phyloP scores from a whole-genome alignment of 495 filamentous ascomycete species.

The Xylaria bambusicola region DNA sequence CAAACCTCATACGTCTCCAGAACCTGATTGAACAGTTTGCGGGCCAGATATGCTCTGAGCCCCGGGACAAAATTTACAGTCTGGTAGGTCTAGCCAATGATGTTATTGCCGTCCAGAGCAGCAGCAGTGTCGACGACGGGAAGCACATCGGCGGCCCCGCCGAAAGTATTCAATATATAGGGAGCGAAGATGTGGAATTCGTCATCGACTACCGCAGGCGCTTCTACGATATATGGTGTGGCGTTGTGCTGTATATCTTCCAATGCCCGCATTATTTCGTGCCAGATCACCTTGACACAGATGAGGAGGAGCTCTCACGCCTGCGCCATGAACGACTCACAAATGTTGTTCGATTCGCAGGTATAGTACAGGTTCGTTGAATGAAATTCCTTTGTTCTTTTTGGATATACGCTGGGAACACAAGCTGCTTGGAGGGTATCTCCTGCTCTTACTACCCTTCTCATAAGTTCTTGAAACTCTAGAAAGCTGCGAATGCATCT shows the following conservation, averaged over 20 bases:
- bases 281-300: background rate
- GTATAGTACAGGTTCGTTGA: conserved; percentile 8
- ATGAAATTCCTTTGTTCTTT: no score
- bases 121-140: background rate
- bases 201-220: conserved; percentile 21
- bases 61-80: conserved; percentile 23
- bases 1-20: conserved; percentile 20
- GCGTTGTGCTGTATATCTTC: conserved; percentile 15
- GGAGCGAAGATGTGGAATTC: conserved; percentile 4
- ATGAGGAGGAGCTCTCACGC: background rate
- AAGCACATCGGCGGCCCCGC: background rate
- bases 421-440: no score
- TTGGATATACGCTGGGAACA: no score
- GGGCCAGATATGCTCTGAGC: conserved; percentile 19
- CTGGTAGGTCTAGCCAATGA: conserved; percentile 28
- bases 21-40: conserved; percentile 23
- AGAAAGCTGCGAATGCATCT: no score
- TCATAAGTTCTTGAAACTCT: no score
- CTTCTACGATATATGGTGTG: conserved; percentile 29
- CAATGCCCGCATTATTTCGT: background rate
- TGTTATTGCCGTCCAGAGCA: conserved; percentile 7
- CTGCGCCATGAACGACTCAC: conserved; percentile 13
- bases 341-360: conserved; percentile 10
- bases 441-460: no score
- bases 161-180: no score